Evolutionary conservation across 2,329 filamentous ascomycete species (phyloP).

Genomic region (Pseudocercospora fuligena): DNA sequence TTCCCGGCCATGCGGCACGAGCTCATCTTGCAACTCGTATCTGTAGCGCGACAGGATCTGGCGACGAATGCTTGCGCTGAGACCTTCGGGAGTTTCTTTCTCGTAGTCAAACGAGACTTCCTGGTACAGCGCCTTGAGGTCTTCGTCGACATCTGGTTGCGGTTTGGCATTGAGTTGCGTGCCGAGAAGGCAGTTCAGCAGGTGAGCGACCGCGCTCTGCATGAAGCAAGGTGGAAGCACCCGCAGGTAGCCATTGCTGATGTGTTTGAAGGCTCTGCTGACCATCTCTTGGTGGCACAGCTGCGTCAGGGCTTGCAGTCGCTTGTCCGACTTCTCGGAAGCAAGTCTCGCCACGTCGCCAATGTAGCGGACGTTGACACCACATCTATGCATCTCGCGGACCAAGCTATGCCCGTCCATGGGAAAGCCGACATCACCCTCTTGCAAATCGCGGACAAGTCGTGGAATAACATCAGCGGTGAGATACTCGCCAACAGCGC

Average conservation of each 20-base stretch:
- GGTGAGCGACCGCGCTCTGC: conserved; percentile 78
- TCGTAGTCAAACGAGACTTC: conserved; percentile 84
- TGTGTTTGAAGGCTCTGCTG: conserved; percentile 92
- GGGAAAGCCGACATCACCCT: conserved; percentile 93
- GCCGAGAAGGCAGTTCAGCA: conserved; percentile 92
- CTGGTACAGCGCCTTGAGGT: conserved; percentile 75
- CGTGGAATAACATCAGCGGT: conserved; percentile 79
- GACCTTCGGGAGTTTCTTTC: conserved; percentile 72
- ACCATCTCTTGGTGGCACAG: conserved; percentile 92
- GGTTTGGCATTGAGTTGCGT: conserved; percentile 76
- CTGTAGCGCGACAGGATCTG: conserved; percentile 78
- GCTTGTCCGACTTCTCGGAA: conserved; percentile 61
- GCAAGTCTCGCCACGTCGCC: conserved; percentile 76
- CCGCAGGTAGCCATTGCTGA: conserved; percentile 77
- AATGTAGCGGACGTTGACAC: conserved; percentile 96
- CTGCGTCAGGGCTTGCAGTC: conserved; percentile 75
- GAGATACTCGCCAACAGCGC: conserved; percentile 79
- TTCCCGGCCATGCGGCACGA: conserved; percentile 70
- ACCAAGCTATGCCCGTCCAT: conserved; percentile 97
- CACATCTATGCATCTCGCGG: conserved; percentile 89
- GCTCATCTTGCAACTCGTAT: conserved; percentile 71
- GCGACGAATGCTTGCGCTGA: conserved; percentile 71
- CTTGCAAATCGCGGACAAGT: conserved; percentile 82
- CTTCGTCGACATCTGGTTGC: conserved; percentile 74
- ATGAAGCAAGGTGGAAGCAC: conserved; percentile 79